These are phyloP conservation scores for Patellaria atrata DNA, from an alignment of 495 filamentous ascomycete species.

Conservation along the genomic window DNA sequence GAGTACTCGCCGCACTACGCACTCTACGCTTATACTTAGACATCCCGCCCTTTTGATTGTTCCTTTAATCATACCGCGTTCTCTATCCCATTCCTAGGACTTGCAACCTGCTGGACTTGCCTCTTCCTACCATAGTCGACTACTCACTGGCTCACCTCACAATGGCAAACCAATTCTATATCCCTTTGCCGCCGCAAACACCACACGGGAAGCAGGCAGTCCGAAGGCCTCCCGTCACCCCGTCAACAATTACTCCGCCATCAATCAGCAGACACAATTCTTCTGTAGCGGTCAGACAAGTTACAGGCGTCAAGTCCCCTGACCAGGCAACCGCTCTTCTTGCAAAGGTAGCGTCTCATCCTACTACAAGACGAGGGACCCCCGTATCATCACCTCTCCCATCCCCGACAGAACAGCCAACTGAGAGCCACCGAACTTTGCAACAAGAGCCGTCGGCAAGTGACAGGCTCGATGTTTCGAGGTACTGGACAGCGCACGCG, in stretches of 20 bases:
- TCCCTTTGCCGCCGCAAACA: conserved; percentile 12
- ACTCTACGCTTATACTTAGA: too few species aligned
- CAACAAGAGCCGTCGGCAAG: conserved; percentile 8
- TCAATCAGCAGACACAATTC: conserved; percentile 21
- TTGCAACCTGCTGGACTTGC: too few species aligned
- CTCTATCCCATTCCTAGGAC: too few species aligned
- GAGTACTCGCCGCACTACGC: too few species aligned
- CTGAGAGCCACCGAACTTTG: conserved; percentile 9
- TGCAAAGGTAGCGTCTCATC: conserved; percentile 22
- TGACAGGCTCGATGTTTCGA: conserved; percentile 15
- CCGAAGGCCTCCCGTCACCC: conserved; percentile 24
- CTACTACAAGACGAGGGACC: conserved; percentile 15
- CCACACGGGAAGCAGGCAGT: conserved; percentile 11
- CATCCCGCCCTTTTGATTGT: too few species aligned
- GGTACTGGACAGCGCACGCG: conserved; percentile 10
- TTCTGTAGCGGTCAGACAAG: conserved; percentile 14
- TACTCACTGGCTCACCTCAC: too few species aligned
- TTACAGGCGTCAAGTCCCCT: conserved; percentile 13
- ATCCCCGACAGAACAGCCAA: conserved; percentile 5
- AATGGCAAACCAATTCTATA: conserved; percentile 19
- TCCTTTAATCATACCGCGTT: too few species aligned
- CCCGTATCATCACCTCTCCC: conserved; percentile 7
- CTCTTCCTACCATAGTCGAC: background rate
- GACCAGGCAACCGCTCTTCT: conserved; percentile 22
- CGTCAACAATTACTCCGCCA: conserved; percentile 24